A percentile compares a stretch with the other conserved stretches of the same genome.
These are phyloP conservation scores for Boletellus ananas DNA, from an alignment of 768 basidiomycete genomes.

Conservation along the genomic window DNA sequence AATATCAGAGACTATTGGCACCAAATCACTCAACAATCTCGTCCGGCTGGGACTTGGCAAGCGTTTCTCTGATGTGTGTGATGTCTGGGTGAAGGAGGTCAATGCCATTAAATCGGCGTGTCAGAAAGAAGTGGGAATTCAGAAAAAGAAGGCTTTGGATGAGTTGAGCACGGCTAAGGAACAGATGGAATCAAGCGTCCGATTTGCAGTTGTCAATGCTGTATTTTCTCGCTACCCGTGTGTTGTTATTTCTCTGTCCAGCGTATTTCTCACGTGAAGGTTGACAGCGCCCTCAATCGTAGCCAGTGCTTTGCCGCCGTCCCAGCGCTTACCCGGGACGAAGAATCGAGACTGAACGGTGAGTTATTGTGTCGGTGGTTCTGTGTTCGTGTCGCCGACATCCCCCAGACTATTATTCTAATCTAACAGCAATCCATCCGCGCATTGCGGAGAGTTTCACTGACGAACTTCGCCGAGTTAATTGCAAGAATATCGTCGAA, in stretches of 20 bases:
- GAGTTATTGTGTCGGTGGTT: background rate
- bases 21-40: conserved; percentile 28
- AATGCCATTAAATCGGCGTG: background rate
- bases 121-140: conserved; percentile 1
- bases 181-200: conserved; percentile 17
- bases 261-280: background rate
- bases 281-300: conserved; percentile 17
- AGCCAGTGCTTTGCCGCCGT: conserved; percentile 12
- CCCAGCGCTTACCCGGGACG: conserved; percentile 11
- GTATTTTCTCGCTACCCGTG: conserved; percentile 26
- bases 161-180: conserved; percentile 7
- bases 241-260: conserved; percentile 1
- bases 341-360: conserved; percentile 14
- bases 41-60: conserved; percentile 29
- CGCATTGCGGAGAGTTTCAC: conserved; percentile 15
- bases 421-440: conserved; percentile 14
- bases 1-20: conserved; percentile 20
- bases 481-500: conserved; percentile 14
- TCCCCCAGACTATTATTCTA: conserved; percentile 15
- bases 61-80: conserved; percentile 25
- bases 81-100: conserved; percentile 23
- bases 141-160: conserved; percentile 12
- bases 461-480: conserved; percentile 17
- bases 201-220: conserved; percentile 24
- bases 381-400: background rate